Evolutionary conservation across 1,284 basidiomycete species (phyloP).

Genomic region (Melampsora occidentalis): DNA sequence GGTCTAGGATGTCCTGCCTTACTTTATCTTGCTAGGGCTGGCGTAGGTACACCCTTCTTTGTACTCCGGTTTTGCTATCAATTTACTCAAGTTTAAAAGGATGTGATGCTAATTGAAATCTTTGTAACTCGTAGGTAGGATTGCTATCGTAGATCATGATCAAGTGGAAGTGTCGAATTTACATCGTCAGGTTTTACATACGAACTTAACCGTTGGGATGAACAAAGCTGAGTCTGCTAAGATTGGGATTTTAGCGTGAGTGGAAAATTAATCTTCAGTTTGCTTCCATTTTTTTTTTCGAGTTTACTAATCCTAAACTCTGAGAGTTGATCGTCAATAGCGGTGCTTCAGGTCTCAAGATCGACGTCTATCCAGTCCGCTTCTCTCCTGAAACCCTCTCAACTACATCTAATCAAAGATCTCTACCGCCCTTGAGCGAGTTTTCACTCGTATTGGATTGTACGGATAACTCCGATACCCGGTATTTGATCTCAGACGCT

Average conservation of each 20-base stretch:
- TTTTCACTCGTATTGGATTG: slow-evolving; percentile 77
- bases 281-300: not conserved
- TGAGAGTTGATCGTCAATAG: slow-evolving; percentile 58
- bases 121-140: slow-evolving; percentile 60
- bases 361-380: slow-evolving; percentile 61
- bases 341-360: slow-evolving; percentile 61
- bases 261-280: slow-evolving; percentile 29
- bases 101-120: not conserved
- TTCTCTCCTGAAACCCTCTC: slow-evolving; percentile 6
- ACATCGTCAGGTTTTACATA: slow-evolving; percentile 88
- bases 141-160: slow-evolving; percentile 90
- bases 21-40: slow-evolving; percentile 87
- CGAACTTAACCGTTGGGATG: slow-evolving; percentile 72
- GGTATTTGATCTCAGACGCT: slow-evolving; percentile 90
- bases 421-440: slow-evolving; percentile 1
- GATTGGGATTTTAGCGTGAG: slow-evolving; percentile 64
- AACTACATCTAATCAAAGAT: not conserved
- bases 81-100: not conserved
- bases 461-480: slow-evolving; percentile 86
- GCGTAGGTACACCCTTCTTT: slow-evolving; percentile 66
- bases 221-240: slow-evolving; percentile 80
- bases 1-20: slow-evolving; percentile 93
- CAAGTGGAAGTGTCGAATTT: slow-evolving; percentile 86
- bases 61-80: not conserved
- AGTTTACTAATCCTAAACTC: no score